These are phyloP conservation scores for Kondoa subrosea DNA, from an alignment of 768 basidiomycete genomes.

Conservation along the genomic window DNA sequence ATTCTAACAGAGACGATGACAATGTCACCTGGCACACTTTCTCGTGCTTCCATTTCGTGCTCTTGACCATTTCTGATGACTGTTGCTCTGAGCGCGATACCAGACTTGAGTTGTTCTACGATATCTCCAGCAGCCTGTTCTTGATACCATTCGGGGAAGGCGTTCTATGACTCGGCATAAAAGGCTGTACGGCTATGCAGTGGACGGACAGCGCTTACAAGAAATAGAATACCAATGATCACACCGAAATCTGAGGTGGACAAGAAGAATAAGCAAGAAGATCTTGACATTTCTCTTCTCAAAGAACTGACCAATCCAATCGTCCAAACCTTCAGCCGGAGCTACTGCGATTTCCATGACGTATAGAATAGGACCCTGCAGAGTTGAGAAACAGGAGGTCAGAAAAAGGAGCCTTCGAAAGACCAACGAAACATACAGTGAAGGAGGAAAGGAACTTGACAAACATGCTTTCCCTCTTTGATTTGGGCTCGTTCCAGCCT, in stretches of 20 bases:
- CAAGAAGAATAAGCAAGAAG: background rate
- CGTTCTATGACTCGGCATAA: slow-evolving; percentile 30
- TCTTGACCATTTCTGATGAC: slow-evolving; percentile 38
- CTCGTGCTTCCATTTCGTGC: slow-evolving; percentile 37
- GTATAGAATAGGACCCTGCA: slow-evolving; percentile 20
- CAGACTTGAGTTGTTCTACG: slow-evolving; percentile 40
- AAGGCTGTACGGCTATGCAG: background rate
- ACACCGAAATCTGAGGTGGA: slow-evolving; percentile 35
- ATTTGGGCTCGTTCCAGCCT: slow-evolving; percentile 39
- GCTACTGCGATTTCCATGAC: slow-evolving; percentile 41
- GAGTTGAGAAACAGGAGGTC: background rate
- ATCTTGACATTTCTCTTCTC: background rate
- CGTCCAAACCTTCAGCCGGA: slow-evolving; percentile 37
- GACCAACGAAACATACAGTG: slow-evolving; percentile 36
- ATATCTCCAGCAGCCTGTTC: slow-evolving; percentile 42
- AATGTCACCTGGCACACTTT: slow-evolving; percentile 39
- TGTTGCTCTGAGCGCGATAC: slow-evolving; percentile 36
- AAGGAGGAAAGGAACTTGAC: slow-evolving; percentile 39
- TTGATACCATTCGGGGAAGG: slow-evolving; percentile 39
- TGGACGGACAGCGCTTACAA: slow-evolving; percentile 15
- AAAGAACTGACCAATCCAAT: slow-evolving; percentile 35
- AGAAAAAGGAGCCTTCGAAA: background rate
- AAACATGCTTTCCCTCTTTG: slow-evolving; percentile 36
- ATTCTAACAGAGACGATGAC: slow-evolving; percentile 18
- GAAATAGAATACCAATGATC: slow-evolving; percentile 36